Base-by-base conservation (phyloP, 805 yeast genomes). In the Nakazawaea peltata region DNA sequence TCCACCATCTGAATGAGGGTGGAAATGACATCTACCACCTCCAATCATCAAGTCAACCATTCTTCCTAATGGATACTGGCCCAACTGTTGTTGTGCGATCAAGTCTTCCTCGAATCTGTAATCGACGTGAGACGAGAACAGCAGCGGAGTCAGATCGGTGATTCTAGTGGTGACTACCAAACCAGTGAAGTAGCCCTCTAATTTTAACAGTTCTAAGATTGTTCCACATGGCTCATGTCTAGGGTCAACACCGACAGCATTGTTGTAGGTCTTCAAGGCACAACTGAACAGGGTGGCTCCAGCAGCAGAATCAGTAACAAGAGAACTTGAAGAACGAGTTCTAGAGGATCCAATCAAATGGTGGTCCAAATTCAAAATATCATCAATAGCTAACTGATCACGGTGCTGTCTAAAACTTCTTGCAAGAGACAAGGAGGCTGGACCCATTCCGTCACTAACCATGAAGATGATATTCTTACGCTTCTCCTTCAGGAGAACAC, bases 381-480 rank as follows among this genome's bases (percentile, higher is more conserved):
- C 81, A 44, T 73, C 71, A 29, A 68, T 56, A 3, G 70, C 56
- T 37, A 83, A 65, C 5, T 55, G 52, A 41, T 77, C 77, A 37
- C 76, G 58, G 48, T 56, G 62, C 52, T 86, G 94, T 40, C 69
- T 69, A 61, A 73, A 87, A 16, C 82, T 74, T 42, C 96, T 69
- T 1, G 95, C 77, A 53, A 86, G 58, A 2, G 92, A 79, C 39
- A 86, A 58, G 2, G 94, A 80, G 0, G 94, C 81, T 3, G 95
- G 95, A 0, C 95, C 95, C 81, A 86, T 85, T n/a, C 96, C 96
- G 56, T 86, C 96, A 3, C 94, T 79, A 22, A 86, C 95, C 73
- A 86, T 77, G 63, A 86, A 84, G 34, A 86, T 81, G 38, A 87
- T 70, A 49, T 86, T 86, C 49, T 74, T 78, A 64, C 82, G 83